Evolutionary conservation across 2,329 filamentous ascomycete species (phyloP).

Genomic region (Pseudonectria buxi): DNA sequence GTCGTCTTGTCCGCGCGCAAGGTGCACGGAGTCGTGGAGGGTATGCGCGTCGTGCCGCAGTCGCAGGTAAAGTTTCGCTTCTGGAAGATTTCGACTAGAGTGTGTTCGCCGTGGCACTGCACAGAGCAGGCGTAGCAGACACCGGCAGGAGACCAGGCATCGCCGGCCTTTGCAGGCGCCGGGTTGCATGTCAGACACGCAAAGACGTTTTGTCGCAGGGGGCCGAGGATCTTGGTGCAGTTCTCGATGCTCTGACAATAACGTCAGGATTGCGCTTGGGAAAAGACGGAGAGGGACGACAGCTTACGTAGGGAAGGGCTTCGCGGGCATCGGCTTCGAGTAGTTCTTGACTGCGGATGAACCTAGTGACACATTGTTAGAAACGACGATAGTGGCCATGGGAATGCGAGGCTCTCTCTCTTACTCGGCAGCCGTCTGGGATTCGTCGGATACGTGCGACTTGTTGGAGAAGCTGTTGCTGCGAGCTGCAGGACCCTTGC

Average conservation of each 20-base stretch:
- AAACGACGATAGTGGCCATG: not conserved
- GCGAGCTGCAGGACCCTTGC: constrained; percentile 28
- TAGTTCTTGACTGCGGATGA: constrained; percentile 80
- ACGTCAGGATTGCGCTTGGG: constrained; percentile 13
- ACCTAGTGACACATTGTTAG: constrained; percentile 43
- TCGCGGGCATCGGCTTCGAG: constrained; percentile 94
- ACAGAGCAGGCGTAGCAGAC: constrained; percentile 97
- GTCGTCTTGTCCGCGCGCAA: constrained; percentile 67
- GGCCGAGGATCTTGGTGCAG: constrained; percentile 84
- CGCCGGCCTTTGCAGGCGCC: constrained; percentile 54
- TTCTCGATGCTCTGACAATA: constrained; percentile 72
- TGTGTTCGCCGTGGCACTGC: constrained; percentile 92
- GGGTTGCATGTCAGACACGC: constrained; percentile 93
- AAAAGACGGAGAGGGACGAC: not conserved
- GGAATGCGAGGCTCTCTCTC: constrained; percentile 4
- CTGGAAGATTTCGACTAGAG: constrained; percentile 88
- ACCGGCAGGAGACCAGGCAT: constrained; percentile 55
- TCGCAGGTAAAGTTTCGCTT: constrained; percentile 96
- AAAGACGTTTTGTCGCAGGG: constrained; percentile 82
- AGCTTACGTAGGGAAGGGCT: constrained; percentile 80
- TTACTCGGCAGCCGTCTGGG: constrained; percentile 68
- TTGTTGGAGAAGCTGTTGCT: constrained; percentile 54
- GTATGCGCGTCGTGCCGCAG: constrained; percentile 80
- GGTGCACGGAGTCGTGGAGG: constrained; percentile 63
- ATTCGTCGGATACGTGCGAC: constrained; percentile 51